phyloP scores from a whole-genome alignment of 495 filamentous ascomycete species.

The Astrocystis sublimbata region DNA sequence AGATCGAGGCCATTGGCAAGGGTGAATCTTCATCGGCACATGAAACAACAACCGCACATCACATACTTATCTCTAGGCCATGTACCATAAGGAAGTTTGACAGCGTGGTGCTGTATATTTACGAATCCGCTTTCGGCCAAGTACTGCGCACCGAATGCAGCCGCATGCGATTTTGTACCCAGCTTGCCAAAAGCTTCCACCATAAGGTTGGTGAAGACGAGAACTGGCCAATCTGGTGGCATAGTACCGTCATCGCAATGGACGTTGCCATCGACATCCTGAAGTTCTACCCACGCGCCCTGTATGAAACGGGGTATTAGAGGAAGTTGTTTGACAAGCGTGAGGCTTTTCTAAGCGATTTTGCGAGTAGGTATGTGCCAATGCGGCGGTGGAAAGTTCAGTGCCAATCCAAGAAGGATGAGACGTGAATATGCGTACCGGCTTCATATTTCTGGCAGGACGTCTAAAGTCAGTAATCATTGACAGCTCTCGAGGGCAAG shows the following conservation, averaged over 20 bases:
- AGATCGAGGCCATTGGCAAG: background rate
- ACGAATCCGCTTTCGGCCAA: slow-evolving; percentile 59
- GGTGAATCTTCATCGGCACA: background rate
- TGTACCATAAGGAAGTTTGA: slow-evolving; percentile 54
- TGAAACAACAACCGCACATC: slow-evolving; percentile 22
- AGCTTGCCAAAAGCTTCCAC: slow-evolving; percentile 27
- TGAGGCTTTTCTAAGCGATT: background rate
- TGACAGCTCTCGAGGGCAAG: background rate
- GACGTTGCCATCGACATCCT: slow-evolving; percentile 46
- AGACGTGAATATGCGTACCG: slow-evolving; percentile 19
- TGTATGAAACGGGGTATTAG: background rate
- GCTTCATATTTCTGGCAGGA: slow-evolving; percentile 43
- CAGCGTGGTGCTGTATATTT: slow-evolving; percentile 51
- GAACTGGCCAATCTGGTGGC: slow-evolving; percentile 31
- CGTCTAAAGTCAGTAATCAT: slow-evolving; percentile 11
- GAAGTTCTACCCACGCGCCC: slow-evolving; percentile 57
- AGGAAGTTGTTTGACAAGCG: background rate
- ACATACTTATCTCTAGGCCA: slow-evolving; percentile 54
- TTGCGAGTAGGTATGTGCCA: background rate
- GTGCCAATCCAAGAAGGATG: too few species aligned
- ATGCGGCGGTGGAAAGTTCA: background rate
- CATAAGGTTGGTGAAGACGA: slow-evolving; percentile 27
- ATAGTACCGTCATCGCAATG: slow-evolving; percentile 47
- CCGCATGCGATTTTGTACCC: slow-evolving; percentile 42
- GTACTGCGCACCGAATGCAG: slow-evolving; percentile 50